Base-by-base conservation (phyloP, 78 protist species). In the Dictyostelium purpureum region DNA sequence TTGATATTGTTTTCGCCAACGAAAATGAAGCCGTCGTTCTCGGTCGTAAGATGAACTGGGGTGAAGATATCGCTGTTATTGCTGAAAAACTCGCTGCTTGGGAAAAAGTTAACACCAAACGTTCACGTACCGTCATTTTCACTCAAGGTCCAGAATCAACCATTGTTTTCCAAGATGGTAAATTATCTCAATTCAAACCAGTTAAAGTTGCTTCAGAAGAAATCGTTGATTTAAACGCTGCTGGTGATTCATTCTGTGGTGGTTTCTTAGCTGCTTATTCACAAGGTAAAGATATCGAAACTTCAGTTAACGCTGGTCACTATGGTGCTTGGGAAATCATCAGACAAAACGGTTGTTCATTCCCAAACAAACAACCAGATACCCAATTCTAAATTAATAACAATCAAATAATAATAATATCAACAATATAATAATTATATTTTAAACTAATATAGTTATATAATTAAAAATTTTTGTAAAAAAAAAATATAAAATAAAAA, bases 171-270 rank as follows among this genome's bases (percentile, higher is more conserved):
- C 14, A 7, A 21, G n/a, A 90, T 38, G 98, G 96, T 19, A 77
- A 59, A 21, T n/a, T 85, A 26, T 42, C 74, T 0, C 47, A 40
- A 76, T 93, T 71, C 96, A 78, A 33, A 97, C 96, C 74, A 42
- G 3, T 77, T 57, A 10, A 6, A 35, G 51, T 96, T 42, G 79
- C 43, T 24, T 10, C 5, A 7, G 98, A 94, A 51, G 47, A 93
- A 21, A 95, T 99, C 35, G 97, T 98, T 56, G 99, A 99, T 97
- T 93, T 98, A 78, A 98, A 99, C 94, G 99, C 99, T 6, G 99
- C 99, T 5, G 99, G 99, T 31, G 99, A 99, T 89, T 91, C 99
- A 56, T 98, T 98, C 87, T 97, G 92, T 63, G 99, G 99, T 26
- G 99, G 99, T 57, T 98, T 97, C 98, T 78, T 98, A n/a, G 77